Base-by-base conservation (phyloP, 345 rosid genomes). In the Melaleuca alternifolia region DNA sequence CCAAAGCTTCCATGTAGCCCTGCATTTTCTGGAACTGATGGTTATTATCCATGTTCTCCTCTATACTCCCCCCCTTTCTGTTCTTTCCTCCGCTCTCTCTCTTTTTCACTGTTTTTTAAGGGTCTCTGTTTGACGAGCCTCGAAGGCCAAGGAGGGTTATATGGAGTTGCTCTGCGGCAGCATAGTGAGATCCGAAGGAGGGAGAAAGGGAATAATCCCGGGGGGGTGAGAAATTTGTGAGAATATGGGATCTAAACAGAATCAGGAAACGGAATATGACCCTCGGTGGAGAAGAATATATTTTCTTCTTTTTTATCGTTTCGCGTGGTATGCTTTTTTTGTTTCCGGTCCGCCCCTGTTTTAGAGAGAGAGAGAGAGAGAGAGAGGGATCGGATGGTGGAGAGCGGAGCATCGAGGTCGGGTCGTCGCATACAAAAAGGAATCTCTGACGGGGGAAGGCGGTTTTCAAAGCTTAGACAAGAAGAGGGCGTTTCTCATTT, bases 171-270 rank as follows among this genome's bases (percentile, higher is more conserved):
- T 71, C 13, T 37, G 46, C 16, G 46, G 46, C 26, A 52, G 56
- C 94, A 91, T 90, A 89, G 94, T 87, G 82, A 86, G 93, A 91
- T 91, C 93, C 92, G 91, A 86, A 83, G 84, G 84, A 86, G 24
- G 75, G 54, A 54, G 87, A 54, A 59, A 21, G 28, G 83, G 84
- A 89, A 86, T 83, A 77, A 61, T n/a, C n/a, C 13, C 85, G 33
- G 61, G 88, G 16, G 48, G 51, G 50, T 14, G 33, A 9, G 4
- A 76, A 84, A 87, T 85, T 46, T 2, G 79, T 33, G 81, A 86
- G 94, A 91, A 92, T 86, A 92, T 51, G 88, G 98, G 96, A 97
- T 95, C 98, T 87, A 91, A 91, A 89, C 48, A 91, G 98, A 92
- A 96, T 95, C 94, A 85, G 87, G 81, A 88, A 85, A 90, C 15